These are phyloP conservation scores for Nemania diffusa DNA, from an alignment of 2,329 filamentous ascomycete species.

Conservation along the genomic window DNA sequence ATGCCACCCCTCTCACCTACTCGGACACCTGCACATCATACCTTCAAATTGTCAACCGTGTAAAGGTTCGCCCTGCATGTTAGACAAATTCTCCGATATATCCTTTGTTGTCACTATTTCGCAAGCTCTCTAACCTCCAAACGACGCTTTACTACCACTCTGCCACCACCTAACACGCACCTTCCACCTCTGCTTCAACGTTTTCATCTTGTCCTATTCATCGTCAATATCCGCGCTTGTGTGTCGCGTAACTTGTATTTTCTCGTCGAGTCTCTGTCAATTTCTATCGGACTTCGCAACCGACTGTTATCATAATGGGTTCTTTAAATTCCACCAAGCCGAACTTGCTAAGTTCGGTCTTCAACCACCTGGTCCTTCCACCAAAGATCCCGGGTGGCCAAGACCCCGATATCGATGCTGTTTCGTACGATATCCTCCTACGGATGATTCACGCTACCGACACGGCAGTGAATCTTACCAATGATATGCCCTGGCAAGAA, in stretches of 20 bases:
- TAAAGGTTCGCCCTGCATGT: not conserved
- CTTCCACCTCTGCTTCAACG: not conserved
- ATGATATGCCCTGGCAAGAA: conserved; percentile 31
- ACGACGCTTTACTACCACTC: not conserved
- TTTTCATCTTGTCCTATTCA: not conserved
- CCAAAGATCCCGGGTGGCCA: conserved; percentile 52
- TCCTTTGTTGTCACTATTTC: not conserved
- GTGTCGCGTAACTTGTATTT: not conserved
- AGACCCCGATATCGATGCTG: conserved; percentile 47
- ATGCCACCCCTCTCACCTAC: not conserved
- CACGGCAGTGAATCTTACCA: conserved; percentile 8
- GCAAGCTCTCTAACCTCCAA: not conserved
- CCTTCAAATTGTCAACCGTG: not conserved
- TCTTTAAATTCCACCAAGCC: not conserved
- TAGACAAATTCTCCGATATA: not conserved
- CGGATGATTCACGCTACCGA: conserved; percentile 42
- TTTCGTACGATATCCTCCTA: conserved; percentile 45
- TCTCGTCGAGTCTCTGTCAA: not conserved
- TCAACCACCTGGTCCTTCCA: conserved; percentile 58
- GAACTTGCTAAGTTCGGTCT: conserved; percentile 41
- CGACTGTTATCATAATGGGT: not conserved
- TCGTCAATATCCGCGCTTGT: not conserved
- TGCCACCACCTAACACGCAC: not conserved
- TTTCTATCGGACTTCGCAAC: too few species aligned
- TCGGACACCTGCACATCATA: not conserved